Evolutionary conservation across 345 rosid genomes (phyloP), one percentile per base, ranked within the genome.

Genomic region (Euphorbia tirucalli): DNA sequence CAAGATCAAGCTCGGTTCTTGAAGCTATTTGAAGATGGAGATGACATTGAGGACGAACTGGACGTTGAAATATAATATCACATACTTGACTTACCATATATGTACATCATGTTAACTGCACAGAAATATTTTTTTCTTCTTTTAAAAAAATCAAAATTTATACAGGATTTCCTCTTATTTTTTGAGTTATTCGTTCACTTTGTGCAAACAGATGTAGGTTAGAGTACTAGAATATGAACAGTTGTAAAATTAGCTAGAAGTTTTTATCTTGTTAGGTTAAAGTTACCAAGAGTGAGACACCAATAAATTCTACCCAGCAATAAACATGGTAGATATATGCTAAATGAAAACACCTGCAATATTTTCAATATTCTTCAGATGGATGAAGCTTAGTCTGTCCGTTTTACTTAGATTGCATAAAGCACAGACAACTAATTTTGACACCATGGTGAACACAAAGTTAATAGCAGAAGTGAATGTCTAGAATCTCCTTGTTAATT

Each of bases 1-100:
- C 94, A 90, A 75, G 97, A 88, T 68, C 98, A 90, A 78, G 96
- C 98, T 73, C 85, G 90, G 73, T 94, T 94, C 76, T 74, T 92
- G 31, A 90, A 88, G 71, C 85, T 94, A 37, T 94, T 94, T 48
- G 98, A 94, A 86, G 97, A 94, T 21, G 93, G 91, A 28, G 98
- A 95, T 66, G 93, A 90, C 11, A 79, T 81, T 37, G 97, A 95
- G 73, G 98, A 92, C 60, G 98, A 95, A 78, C 79, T 92, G 59
- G 85, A 22, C 86, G 89, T 44, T 88, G 72, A 31, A 69, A 22
- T 73, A 69, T 75, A 49, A 35, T 75, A 46, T 84, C 80, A 84
- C 10, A 49, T 32, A 58, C 27, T 15, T 35, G 52, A 56, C 55
- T 58, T 52, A 60, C 63, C 61, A 67, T 68, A 57, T 68, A 57